A percentile compares a stretch with the other conserved stretches of the same genome.
phyloP scores from a whole-genome alignment of 768 basidiomycete species.

The Xerocomellus intermedius region DNA sequence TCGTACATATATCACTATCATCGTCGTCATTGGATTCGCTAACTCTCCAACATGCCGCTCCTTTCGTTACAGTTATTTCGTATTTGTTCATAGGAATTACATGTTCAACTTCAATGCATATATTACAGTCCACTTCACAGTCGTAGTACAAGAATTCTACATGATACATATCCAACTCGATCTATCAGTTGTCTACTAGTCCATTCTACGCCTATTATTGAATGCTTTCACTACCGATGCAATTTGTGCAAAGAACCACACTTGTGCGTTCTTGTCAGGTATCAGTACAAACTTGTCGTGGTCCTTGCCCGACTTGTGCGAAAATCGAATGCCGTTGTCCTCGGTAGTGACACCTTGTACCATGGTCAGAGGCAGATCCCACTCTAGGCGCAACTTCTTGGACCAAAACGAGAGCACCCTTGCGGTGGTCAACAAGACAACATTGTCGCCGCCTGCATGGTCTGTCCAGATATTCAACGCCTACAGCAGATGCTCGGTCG shows the following conservation, averaged over 20 bases:
- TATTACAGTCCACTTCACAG: slow-evolving; percentile 20
- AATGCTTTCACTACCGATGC: slow-evolving; percentile 74
- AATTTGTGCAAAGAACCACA: slow-evolving; percentile 80
- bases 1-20: slow-evolving; percentile 17
- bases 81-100: slow-evolving; percentile 22
- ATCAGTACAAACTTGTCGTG: slow-evolving; percentile 76
- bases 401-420: slow-evolving; percentile 84
- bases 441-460: slow-evolving; percentile 75
- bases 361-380: slow-evolving; percentile 88
- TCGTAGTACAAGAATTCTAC: slow-evolving; percentile 28
- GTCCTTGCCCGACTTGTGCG: slow-evolving; percentile 74
- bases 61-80: slow-evolving; percentile 19
- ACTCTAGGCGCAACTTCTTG: slow-evolving; percentile 78
- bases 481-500: neutral
- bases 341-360: slow-evolving; percentile 88
- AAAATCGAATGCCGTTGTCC: slow-evolving; percentile 85
- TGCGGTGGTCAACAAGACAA: slow-evolving; percentile 74
- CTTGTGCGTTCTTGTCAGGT: slow-evolving; percentile 69
- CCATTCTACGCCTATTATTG: slow-evolving; percentile 74
- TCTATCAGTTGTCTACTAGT: slow-evolving; percentile 32
- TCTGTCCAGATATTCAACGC: slow-evolving; percentile 41
- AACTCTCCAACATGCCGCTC: slow-evolving; percentile 17
- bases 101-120: slow-evolving; percentile 29
- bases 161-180: slow-evolving; percentile 16
- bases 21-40: slow-evolving; percentile 18